These are phyloP conservation scores for Golubevia pallescens DNA, from an alignment of 1,284 basidiomycete species.

Conservation along the genomic window DNA sequence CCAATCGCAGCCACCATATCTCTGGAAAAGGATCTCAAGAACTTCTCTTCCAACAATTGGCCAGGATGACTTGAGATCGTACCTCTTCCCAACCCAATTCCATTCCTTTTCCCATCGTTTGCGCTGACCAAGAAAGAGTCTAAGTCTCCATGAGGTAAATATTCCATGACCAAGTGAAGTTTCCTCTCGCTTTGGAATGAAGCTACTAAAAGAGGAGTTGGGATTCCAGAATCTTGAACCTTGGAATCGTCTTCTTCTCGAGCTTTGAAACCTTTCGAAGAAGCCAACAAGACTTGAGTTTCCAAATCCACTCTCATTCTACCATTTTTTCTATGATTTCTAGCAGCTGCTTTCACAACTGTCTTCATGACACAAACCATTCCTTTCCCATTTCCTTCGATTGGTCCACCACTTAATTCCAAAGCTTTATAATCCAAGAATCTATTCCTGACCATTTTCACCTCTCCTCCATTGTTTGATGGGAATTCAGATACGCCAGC, in stretches of 20 bases:
- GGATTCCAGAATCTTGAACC: not conserved
- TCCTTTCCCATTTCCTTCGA: not conserved
- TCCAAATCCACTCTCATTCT: not conserved
- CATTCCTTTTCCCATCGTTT: not conserved
- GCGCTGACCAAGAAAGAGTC: slow-evolving; percentile 28
- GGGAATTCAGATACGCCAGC: not conserved
- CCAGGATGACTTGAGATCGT: no score
- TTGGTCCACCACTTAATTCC: not conserved
- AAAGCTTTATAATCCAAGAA: not conserved
- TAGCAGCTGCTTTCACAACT: not conserved
- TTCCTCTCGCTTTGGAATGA: slow-evolving; percentile 50
- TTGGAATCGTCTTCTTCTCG: not conserved
- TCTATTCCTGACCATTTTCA: not conserved
- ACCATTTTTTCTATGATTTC: not conserved
- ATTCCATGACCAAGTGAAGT: slow-evolving; percentile 61
- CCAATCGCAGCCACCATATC: slow-evolving; percentile 58
- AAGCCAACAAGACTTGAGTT: not conserved
- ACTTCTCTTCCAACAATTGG: no score
- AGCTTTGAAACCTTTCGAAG: not conserved
- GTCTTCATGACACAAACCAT: not conserved
- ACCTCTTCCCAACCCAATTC: no score
- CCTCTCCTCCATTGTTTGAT: not conserved
- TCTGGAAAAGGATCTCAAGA: slow-evolving; percentile 25
- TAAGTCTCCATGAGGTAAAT: slow-evolving; percentile 57
- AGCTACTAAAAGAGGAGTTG: slow-evolving; percentile 45